Percentiles rank a stretch among this genome's conserved stretches.
phyloP scores from a whole-genome alignment of 331 rosid genomes.

The Dryas integrifolia region DNA sequence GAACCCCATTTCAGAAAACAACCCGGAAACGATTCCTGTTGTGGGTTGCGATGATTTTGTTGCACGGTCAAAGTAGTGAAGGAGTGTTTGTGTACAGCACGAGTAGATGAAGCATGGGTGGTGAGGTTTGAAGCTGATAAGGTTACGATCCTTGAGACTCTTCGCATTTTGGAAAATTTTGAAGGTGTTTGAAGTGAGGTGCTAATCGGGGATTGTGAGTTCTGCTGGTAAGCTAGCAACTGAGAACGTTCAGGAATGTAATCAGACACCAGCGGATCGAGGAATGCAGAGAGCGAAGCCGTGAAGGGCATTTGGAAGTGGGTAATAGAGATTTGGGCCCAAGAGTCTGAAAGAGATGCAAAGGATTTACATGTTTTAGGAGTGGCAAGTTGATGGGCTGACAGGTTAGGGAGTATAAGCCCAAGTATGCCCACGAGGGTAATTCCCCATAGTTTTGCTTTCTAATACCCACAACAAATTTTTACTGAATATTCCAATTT shows the following conservation, averaged over 20 bases:
- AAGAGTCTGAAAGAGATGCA: no score
- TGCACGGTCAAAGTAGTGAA: constrained; percentile 32
- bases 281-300: not conserved
- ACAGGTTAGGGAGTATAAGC: not conserved
- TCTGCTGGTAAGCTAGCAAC: not conserved
- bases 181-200: not conserved
- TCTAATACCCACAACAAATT: no score
- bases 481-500: no score
- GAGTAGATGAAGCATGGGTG: constrained; percentile 15
- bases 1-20: constrained; percentile 70
- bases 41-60: constrained; percentile 32
- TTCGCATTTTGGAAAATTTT: constrained; percentile 39
- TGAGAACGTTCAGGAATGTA: not conserved
- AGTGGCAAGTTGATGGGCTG: not conserved
- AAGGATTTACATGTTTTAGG: no score
- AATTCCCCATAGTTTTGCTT: no score
- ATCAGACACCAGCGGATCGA: constrained; percentile 11
- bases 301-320: not conserved
- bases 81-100: constrained; percentile 16
- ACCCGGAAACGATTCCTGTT: constrained; percentile 36
- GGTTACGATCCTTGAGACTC: constrained; percentile 38
- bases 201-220: not conserved
- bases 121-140: constrained; percentile 24
- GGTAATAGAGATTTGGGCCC: no score
- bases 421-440: not conserved